Percentiles rank a stretch among this genome's conserved stretches.
Conservation (phyloP, 441 rosid species). For the Manihot esculenta region DNA sequence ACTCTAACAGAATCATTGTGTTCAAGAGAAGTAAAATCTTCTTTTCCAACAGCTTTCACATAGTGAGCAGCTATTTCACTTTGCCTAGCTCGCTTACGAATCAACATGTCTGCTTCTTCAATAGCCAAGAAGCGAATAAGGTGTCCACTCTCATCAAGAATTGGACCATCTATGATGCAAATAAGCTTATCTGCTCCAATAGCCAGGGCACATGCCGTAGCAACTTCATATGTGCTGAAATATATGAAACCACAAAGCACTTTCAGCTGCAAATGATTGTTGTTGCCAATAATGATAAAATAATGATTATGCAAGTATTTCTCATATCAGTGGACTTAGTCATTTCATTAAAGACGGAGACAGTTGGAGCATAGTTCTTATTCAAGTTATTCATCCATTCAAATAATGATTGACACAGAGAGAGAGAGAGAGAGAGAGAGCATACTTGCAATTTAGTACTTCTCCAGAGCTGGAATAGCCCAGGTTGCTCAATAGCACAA, state of each 20-base stretch:
- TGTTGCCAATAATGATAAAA: background rate
- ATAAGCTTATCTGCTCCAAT: constrained; percentile 96
- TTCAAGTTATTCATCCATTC: background rate
- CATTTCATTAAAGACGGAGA: background rate
- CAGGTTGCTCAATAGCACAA: constrained; percentile 79
- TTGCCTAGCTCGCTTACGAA: constrained; percentile 78
- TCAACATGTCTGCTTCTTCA: constrained; percentile 83
- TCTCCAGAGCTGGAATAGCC: constrained; percentile 97
- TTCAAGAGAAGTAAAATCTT: constrained; percentile 41
- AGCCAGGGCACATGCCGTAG: constrained; percentile 96
- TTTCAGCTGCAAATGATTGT: background rate
- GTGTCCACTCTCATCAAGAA: constrained; percentile 74
- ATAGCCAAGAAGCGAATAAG: constrained; percentile 84
- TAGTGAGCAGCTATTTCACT: constrained; percentile 91
- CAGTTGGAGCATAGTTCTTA: background rate
- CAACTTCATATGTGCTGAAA: constrained; percentile 94
- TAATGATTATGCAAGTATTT: background rate
- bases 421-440: background rate
- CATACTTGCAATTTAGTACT: constrained; percentile 98
- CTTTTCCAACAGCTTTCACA: constrained; percentile 78
- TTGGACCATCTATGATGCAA: constrained; percentile 88
- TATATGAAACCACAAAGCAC: constrained; percentile 16
- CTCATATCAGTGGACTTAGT: constrained; percentile 9
- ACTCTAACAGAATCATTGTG: constrained; percentile 42
- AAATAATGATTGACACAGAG: no score